phyloP scores from a whole-genome alignment of 371 early-diverging fungal species.

The Mortierella sp. region DNA sequence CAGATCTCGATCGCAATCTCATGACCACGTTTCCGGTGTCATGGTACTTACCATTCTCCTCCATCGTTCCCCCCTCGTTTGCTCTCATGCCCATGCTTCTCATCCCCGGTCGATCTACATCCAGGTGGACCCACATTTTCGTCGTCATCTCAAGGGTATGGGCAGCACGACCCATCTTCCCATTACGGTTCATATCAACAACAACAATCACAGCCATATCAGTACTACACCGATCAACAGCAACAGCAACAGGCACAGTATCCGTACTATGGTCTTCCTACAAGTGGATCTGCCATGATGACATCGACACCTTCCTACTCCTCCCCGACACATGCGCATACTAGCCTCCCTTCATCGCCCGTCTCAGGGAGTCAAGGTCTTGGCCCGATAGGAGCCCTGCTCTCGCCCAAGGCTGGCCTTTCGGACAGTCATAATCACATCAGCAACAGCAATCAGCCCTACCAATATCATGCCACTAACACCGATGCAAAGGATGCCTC shows the following conservation, averaged over 20 bases:
- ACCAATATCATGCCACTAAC: constrained; percentile 14
- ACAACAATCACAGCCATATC: constrained; percentile 18
- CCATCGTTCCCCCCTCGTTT: neutral
- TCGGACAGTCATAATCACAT: constrained; percentile 20
- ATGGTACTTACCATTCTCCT: neutral
- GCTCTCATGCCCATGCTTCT: neutral
- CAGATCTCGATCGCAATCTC: constrained; percentile 20
- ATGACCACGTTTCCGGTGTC: constrained; percentile 6
- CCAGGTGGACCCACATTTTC: constrained; percentile 22
- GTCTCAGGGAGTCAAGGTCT: constrained; percentile 35
- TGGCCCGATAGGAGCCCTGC: constrained; percentile 40
- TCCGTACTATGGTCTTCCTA: constrained; percentile 28
- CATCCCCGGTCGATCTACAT: neutral
- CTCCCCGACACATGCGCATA: constrained; percentile 35
- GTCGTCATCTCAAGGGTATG: constrained; percentile 28
- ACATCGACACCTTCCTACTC: constrained; percentile 46
- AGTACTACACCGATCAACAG: constrained; percentile 36
- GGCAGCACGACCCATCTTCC: constrained; percentile 39
- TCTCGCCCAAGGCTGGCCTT: constrained; percentile 40
- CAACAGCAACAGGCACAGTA: constrained; percentile 18
- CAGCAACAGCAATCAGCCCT: constrained; percentile 5
- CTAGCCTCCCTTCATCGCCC: constrained; percentile 37
- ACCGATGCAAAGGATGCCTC: constrained; percentile 11
- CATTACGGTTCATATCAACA: constrained; percentile 36
- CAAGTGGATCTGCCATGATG: constrained; percentile 33